phyloP scores from a whole-genome alignment of 257 asterid species.

The Coffea eugenioides region DNA sequence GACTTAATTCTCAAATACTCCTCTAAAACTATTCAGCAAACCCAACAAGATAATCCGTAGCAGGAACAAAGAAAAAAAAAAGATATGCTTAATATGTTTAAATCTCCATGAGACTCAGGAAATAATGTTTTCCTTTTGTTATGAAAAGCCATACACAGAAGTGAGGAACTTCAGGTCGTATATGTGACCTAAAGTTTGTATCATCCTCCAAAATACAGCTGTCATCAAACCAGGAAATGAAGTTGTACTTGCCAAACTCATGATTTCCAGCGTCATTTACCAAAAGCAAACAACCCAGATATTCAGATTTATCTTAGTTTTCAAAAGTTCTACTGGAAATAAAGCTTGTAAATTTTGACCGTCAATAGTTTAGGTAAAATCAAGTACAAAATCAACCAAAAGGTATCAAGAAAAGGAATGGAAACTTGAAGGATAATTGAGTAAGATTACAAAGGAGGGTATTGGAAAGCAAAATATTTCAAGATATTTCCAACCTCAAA shows the following conservation, averaged over 20 bases:
- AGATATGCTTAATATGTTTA: background rate
- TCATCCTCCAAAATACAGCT: background rate
- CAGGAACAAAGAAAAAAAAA: background rate
- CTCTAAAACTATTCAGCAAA: background rate
- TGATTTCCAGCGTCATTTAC: background rate
- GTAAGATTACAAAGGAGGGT: background rate
- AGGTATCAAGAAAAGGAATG: background rate
- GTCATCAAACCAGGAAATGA: background rate
- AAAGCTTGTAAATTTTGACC: background rate
- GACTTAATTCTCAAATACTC: background rate
- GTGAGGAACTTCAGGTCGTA: background rate
- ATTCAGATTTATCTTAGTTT: background rate
- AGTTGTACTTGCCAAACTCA: background rate
- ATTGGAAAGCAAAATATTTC: constrained; percentile 1
- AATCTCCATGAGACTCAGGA: background rate
- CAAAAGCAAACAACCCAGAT: background rate
- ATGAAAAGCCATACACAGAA: background rate
- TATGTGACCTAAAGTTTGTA: background rate
- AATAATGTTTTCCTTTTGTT: background rate
- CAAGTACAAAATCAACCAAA: background rate
- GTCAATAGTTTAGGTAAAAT: background rate
- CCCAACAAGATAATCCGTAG: background rate
- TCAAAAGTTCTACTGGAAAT: background rate
- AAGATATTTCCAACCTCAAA: constrained; percentile 66
- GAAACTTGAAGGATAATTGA: background rate